phyloP scores from a whole-genome alignment of 495 filamentous ascomycete species.

The Tuber aestivum region DNA sequence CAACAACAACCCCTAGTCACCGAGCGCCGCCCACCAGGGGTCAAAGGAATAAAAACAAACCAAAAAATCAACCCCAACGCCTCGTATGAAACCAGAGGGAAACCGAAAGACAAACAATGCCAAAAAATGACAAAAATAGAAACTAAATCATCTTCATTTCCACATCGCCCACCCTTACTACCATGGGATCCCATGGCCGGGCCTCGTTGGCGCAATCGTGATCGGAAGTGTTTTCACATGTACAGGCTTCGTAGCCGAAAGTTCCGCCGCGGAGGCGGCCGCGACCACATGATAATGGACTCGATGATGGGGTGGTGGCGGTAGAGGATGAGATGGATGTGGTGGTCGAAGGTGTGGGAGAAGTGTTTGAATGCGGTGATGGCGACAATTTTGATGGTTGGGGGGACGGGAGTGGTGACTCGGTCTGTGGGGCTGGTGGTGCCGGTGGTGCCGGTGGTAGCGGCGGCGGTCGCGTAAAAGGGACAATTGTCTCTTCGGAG shows the following conservation, averaged over 20 bases:
- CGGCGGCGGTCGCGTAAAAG: not conserved
- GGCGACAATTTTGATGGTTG: not conserved
- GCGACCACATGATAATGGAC: not conserved
- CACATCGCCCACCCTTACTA: not conserved
- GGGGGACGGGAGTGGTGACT: not conserved
- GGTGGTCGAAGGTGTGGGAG: not conserved
- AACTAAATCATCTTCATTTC: not conserved
- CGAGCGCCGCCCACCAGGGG: slow-evolving; percentile 1
- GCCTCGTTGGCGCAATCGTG: not conserved
- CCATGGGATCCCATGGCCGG: not conserved
- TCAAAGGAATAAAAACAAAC: not conserved
- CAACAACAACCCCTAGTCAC: not conserved
- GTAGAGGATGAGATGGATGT: slow-evolving; percentile 1
- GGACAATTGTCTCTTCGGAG: not conserved
- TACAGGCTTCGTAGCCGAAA: not conserved
- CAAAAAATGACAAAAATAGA: not conserved
- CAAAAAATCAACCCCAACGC: not conserved
- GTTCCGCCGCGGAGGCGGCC: not conserved
- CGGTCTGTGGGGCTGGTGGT: not conserved
- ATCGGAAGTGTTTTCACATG: not conserved
- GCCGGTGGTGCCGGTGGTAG: not conserved
- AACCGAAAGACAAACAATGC: not conserved
- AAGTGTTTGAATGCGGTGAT: not conserved
- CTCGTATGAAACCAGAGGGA: not conserved
- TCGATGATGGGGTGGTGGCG: not conserved